phyloP scores from a whole-genome alignment of 345 rosid species.

The Fremontodendron californicum region DNA sequence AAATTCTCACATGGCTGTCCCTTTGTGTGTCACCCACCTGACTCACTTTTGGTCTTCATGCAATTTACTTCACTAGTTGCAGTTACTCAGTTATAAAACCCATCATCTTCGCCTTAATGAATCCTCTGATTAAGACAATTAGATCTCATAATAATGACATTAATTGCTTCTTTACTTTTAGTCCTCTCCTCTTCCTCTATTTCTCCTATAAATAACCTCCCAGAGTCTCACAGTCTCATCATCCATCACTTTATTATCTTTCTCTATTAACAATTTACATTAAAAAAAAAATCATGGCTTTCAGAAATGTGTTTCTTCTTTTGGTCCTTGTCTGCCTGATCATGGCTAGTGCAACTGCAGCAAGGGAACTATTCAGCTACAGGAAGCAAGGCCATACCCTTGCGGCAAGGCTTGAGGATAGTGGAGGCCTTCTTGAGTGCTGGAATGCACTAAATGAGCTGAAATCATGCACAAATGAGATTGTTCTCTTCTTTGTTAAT shows the following conservation, averaged over 20 bases:
- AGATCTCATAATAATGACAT: not conserved
- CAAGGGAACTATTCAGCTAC: conserved; percentile 12
- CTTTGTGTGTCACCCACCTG: not conserved
- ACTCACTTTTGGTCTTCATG: not conserved
- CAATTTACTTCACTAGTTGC: not conserved
- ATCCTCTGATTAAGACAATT: not conserved
- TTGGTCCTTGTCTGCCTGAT: conserved; percentile 24
- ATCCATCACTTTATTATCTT: not conserved
- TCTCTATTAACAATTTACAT: not conserved
- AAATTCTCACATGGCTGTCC: not conserved
- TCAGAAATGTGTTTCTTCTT: not conserved
- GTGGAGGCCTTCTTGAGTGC: conserved; percentile 51
- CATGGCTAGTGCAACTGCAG: conserved; percentile 13
- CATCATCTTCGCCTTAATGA: conserved; percentile 2
- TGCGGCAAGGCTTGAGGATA: conserved; percentile 29
- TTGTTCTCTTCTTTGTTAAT: conserved; percentile 52
- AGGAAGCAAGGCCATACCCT: conserved; percentile 21
- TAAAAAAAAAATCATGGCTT: conserved; percentile 10
- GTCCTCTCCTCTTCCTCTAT: conserved; percentile 11
- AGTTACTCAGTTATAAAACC: conserved; percentile 1
- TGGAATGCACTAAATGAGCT: conserved; percentile 65
- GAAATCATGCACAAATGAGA: conserved; percentile 70
- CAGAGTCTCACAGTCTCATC: not conserved
- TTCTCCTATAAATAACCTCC: conserved; percentile 6
- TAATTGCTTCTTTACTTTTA: not conserved